Evolutionary conservation across 2,329 filamentous ascomycete genomes (phyloP).

Genomic region (Xylariaceae sp.): DNA sequence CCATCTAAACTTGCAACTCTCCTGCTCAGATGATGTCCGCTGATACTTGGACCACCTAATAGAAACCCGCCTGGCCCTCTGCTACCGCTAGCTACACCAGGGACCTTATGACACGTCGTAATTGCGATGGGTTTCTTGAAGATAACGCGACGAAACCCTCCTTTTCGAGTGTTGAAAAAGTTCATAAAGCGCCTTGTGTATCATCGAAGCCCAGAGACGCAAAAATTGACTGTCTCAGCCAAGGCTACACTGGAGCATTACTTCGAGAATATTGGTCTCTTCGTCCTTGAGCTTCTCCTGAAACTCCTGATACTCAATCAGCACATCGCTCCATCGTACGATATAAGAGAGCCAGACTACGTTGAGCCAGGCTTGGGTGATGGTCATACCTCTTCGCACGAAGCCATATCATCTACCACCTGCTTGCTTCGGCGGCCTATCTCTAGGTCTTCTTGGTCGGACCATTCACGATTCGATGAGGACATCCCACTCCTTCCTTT

Average conservation of each 20-base stretch:
- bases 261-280: slow-evolving; percentile 26
- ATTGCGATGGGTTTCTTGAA: slow-evolving; percentile 17
- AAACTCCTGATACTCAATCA: slow-evolving; percentile 31
- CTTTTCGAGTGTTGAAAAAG: slow-evolving; percentile 19
- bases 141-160: slow-evolving; percentile 6
- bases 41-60: background rate
- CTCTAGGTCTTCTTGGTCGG: slow-evolving; percentile 20
- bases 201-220: background rate
- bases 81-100: background rate
- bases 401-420: slow-evolving; percentile 28
- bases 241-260: slow-evolving; percentile 22
- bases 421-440: slow-evolving; percentile 25
- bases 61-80: background rate
- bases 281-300: slow-evolving; percentile 28
- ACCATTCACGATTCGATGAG: slow-evolving; percentile 15
- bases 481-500: slow-evolving; percentile 22
- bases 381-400: slow-evolving; percentile 30
- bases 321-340: slow-evolving; percentile 25
- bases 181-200: slow-evolving; percentile 17
- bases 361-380: slow-evolving; percentile 6
- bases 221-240: slow-evolving; percentile 1
- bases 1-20: background rate
- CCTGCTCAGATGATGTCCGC: background rate
- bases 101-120: background rate
- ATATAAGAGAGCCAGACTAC: slow-evolving; percentile 20